Conservation (phyloP, 495 filamentous ascomycete genomes). For the Penicillium ucsense region DNA sequence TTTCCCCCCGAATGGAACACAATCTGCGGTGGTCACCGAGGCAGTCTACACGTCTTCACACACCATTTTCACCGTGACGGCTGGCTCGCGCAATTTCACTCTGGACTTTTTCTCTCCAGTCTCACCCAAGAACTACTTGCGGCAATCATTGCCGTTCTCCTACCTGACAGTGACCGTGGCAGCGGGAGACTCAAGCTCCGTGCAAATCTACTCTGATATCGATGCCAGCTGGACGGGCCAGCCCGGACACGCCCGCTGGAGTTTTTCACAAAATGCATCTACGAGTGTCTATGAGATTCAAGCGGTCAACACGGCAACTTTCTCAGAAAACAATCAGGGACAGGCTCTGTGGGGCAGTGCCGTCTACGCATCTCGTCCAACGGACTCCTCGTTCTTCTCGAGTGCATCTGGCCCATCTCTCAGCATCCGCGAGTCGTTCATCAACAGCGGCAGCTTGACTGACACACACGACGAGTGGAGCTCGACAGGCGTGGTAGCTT, state of each 20-base stretch:
- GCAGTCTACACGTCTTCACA: slow-evolving; percentile 33
- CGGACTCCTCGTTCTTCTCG: slow-evolving; percentile 11
- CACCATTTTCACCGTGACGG: slow-evolving; percentile 26
- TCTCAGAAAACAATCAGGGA: slow-evolving; percentile 19
- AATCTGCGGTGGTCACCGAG: slow-evolving; percentile 21
- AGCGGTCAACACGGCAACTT: slow-evolving; percentile 14
- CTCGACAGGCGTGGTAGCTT: slow-evolving; percentile 21
- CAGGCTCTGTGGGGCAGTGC: slow-evolving; percentile 34
- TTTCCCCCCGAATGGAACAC: slow-evolving; percentile 8
- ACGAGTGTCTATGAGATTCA: slow-evolving; percentile 22
- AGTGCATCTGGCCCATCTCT: slow-evolving; percentile 15
- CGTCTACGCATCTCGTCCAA: slow-evolving; percentile 27
- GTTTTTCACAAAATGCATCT: slow-evolving; percentile 14
- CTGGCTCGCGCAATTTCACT: slow-evolving; percentile 22
- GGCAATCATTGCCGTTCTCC: slow-evolving; percentile 68
- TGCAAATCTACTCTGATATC: slow-evolving; percentile 37
- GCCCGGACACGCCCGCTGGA: slow-evolving; percentile 15
- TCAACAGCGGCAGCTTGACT: slow-evolving; percentile 19
- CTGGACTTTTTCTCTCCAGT: slow-evolving; percentile 68
- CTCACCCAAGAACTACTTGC: slow-evolving; percentile 65
- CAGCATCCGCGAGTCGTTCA: slow-evolving; percentile 19
- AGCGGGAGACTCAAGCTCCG: slow-evolving; percentile 10
- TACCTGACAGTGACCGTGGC: slow-evolving; percentile 61
- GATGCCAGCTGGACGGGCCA: slow-evolving; percentile 36
- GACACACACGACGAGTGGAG: slow-evolving; percentile 16